phyloP scores from a whole-genome alignment of 768 basidiomycete species.

The Xerocomellus intermedius region DNA sequence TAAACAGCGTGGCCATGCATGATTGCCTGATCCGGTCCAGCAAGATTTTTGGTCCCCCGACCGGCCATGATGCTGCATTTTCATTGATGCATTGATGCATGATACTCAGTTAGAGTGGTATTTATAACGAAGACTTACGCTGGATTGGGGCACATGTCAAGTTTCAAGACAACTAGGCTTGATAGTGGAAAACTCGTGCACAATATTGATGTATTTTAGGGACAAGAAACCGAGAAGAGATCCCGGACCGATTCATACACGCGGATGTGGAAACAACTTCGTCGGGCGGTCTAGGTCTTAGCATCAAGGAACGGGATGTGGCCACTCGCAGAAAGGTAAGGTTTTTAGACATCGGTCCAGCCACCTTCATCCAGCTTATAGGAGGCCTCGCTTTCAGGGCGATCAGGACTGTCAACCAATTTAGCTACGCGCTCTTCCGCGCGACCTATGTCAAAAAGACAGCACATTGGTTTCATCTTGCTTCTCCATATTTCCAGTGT shows the following conservation, averaged over 20 bases:
- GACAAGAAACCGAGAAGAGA: neutral
- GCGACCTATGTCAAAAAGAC: slow-evolving; percentile 52
- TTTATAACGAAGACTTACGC: neutral
- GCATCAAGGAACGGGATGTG: neutral
- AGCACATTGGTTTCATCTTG: neutral
- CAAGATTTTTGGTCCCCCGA: no score
- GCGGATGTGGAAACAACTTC: neutral
- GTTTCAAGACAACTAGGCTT: neutral
- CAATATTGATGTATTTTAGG: neutral
- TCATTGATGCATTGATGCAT: no score
- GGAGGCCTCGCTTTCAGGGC: slow-evolving; percentile 87
- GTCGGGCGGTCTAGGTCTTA: neutral
- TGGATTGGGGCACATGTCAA: neutral
- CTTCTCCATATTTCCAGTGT: neutral
- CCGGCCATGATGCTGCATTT: no score
- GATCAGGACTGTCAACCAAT: slow-evolving; percentile 85
- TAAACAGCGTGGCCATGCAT: neutral
- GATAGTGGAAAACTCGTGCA: neutral
- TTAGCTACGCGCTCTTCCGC: slow-evolving; percentile 91
- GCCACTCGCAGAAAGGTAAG: neutral
- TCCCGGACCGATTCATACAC: neutral
- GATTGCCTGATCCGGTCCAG: no score
- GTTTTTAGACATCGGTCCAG: slow-evolving; percentile 76
- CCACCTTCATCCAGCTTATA: slow-evolving; percentile 91
- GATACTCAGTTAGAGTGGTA: no score